Conservation (phyloP, 1,284 basidiomycete species). For the Termitomyces sp. region DNA sequence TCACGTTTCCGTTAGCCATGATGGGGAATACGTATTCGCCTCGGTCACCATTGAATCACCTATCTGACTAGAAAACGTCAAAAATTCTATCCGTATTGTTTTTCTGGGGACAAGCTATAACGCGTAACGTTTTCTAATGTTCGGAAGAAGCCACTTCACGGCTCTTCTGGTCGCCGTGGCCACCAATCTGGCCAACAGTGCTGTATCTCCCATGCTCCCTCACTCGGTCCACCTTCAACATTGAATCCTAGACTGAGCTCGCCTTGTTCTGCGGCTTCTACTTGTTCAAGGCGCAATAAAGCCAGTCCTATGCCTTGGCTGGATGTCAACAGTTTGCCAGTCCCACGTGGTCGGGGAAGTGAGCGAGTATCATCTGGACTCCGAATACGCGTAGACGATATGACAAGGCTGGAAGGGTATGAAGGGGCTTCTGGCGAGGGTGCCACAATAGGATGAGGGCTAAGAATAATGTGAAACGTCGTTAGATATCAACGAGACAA, state of each 20-base stretch:
- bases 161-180: conserved; percentile 35
- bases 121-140: neutral
- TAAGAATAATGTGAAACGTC: conserved; percentile 6
- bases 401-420: conserved; percentile 31
- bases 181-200: conserved; percentile 71
- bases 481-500: neutral
- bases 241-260: conserved; percentile 37
- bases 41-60: conserved; percentile 61
- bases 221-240: conserved; percentile 19
- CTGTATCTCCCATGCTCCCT: conserved; percentile 36
- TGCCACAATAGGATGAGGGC: conserved; percentile 11
- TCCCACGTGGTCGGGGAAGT: conserved; percentile 50
- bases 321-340: conserved; percentile 61
- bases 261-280: conserved; percentile 34
- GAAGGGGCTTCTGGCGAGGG: conserved; percentile 17
- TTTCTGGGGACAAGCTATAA: neutral
- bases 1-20: conserved; percentile 77
- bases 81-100: neutral
- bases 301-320: conserved; percentile 60
- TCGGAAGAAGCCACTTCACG: conserved; percentile 1
- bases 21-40: conserved; percentile 78
- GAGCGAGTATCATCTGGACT: conserved; percentile 20
- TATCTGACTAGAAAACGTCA: neutral
- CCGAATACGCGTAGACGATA: conserved; percentile 28
- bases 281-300: conserved; percentile 64